These are phyloP conservation scores for Suhomyces emberorum DNA, from an alignment of 805 yeast genomes.

Conservation along the genomic window DNA sequence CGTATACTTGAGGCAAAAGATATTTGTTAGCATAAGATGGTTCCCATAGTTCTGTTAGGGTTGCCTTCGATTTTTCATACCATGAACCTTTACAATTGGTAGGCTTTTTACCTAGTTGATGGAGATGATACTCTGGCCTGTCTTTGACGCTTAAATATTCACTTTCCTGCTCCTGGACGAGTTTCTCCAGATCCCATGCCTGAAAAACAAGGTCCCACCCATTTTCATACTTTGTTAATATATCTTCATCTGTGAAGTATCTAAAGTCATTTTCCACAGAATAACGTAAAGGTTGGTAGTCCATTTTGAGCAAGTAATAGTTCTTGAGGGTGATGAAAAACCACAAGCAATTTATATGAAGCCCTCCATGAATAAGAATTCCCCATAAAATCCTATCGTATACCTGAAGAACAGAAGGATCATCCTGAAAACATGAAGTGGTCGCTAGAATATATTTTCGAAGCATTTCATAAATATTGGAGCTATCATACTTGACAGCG, in stretches of 20 bases:
- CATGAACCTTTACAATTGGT: neutral
- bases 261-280: conserved; percentile 27
- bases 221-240: conserved; percentile 11
- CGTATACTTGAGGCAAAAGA: conserved; percentile 22
- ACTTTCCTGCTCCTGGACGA: neutral
- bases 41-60: conserved; percentile 14
- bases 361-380: conserved; percentile 42
- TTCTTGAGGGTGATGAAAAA: conserved; percentile 37
- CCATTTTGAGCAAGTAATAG: conserved; percentile 20
- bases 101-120: neutral
- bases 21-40: conserved; percentile 9
- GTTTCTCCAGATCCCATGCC: conserved; percentile 9
- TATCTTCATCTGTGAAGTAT: conserved; percentile 11
- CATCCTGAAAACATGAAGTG: conserved; percentile 31
- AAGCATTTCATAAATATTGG: conserved; percentile 31
- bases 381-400: conserved; percentile 43
- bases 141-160: neutral
- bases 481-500: conserved; percentile 9
- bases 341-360: conserved; percentile 41
- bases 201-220: conserved; percentile 17
- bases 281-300: conserved; percentile 18
- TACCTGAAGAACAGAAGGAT: conserved; percentile 29
- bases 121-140: neutral
- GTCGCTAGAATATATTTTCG: conserved; percentile 36
- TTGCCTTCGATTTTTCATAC: too few species aligned